Percentiles rank a stretch among this genome's conserved stretches.
These are phyloP conservation scores for Microbotryum scabiosae DNA, from an alignment of 1,284 basidiomycete species.

Conservation along the genomic window DNA sequence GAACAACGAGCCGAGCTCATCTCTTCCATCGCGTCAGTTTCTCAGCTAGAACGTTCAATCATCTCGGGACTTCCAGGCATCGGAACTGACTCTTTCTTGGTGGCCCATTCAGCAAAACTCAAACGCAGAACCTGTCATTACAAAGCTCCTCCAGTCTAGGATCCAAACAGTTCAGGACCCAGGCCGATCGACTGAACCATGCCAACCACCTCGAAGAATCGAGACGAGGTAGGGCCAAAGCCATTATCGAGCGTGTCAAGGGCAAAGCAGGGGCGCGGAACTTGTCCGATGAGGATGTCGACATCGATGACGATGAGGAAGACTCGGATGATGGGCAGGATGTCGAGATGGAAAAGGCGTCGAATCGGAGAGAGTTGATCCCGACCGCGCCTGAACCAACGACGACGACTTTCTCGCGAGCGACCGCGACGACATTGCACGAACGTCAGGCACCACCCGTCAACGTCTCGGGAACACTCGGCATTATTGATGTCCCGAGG, in stretches of 20 bases:
- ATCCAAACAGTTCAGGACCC: conserved; percentile 54
- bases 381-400: conserved; percentile 15
- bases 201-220: conserved; percentile 14
- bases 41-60: neutral
- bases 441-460: conserved; percentile 7
- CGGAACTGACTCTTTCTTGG: neutral
- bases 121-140: conserved; percentile 57
- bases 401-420: conserved; percentile 4
- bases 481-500: conserved; percentile 10
- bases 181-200: conserved; percentile 50
- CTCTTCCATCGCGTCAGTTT: conserved; percentile 63
- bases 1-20: conserved; percentile 65
- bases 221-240: conserved; percentile 11
- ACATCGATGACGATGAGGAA: conserved; percentile 1
- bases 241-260: conserved; percentile 16
- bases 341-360: conserved; percentile 1
- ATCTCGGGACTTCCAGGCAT: neutral
- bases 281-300: conserved; percentile 12
- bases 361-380: conserved; percentile 16
- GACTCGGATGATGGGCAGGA: conserved; percentile 1
- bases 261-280: conserved; percentile 19
- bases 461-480: conserved; percentile 28
- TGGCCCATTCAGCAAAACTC: conserved; percentile 52
- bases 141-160: conserved; percentile 71
- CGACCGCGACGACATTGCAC: neutral